phyloP scores from a whole-genome alignment of 2,329 filamentous ascomycete species.

The Aspergillus sp. region DNA sequence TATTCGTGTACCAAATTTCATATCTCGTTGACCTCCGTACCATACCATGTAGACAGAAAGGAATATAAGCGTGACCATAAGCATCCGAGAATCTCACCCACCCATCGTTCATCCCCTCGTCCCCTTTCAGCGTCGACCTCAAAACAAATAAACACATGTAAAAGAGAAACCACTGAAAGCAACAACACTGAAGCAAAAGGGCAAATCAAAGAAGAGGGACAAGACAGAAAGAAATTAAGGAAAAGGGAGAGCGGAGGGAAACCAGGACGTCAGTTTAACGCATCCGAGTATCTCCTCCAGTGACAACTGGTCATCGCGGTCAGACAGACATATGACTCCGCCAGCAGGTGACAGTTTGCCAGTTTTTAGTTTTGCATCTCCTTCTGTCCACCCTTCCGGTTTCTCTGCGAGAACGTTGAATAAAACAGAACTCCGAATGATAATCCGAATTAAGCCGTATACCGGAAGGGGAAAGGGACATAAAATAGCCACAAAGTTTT shows the following conservation, averaged over 20 bases:
- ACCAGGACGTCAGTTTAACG: neutral
- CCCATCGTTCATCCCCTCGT: constrained; percentile 15
- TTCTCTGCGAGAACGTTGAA: constrained; percentile 6
- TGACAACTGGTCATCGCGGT: constrained; percentile 9
- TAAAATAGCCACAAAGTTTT: constrained; percentile 25
- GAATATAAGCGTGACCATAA: constrained; percentile 6
- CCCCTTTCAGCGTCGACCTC: constrained; percentile 22
- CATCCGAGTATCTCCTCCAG: constrained; percentile 11
- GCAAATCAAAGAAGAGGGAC: constrained; percentile 4
- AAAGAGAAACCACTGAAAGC: constrained; percentile 8
- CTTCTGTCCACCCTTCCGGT: constrained; percentile 21
- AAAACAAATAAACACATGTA: constrained; percentile 3
- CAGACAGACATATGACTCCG: constrained; percentile 11
- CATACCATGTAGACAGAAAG: constrained; percentile 2
- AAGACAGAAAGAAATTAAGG: constrained; percentile 4
- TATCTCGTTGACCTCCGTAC: neutral
- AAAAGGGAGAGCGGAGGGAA: constrained; percentile 5
- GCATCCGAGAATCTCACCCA: constrained; percentile 1
- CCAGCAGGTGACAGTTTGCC: constrained; percentile 16
- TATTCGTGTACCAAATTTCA: neutral
- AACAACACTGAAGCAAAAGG: constrained; percentile 4
- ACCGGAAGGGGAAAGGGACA: constrained; percentile 19
- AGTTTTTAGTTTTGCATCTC: constrained; percentile 22
- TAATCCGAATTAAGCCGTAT: constrained; percentile 8
- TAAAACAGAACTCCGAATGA: constrained; percentile 5